Evolutionary conservation across 2,329 filamentous ascomycete species (phyloP), one percentile per base, ranked within the genome.

Genomic region (Pseudogymnoascus sp.): DNA sequence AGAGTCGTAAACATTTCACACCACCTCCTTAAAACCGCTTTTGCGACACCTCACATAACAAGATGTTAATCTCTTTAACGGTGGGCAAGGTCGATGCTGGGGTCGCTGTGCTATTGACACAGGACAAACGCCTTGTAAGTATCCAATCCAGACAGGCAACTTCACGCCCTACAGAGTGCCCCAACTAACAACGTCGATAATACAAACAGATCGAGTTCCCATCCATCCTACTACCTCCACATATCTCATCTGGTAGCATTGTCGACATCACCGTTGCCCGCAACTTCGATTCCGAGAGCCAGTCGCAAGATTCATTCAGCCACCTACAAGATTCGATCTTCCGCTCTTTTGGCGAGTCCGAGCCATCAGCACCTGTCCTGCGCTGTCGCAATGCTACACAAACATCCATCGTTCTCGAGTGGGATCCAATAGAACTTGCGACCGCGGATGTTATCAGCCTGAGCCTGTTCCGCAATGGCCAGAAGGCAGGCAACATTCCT

Each of bases 1-100:
- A 35, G 16, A 1, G 49, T n/a, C 49, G 19, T 35, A 55, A 55
- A 55, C 49, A 55, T 33, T 55, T 33, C 49, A 19, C 29, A 33
- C 49, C 29, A 55, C 49, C 49, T 11, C 21, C 4, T 55, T 4
- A 29, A 33, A 55, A 35, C 60, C 41, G 29, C 10, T 21, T 21
- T 45, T 59, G 60, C 60, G 41, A 59, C 61, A 29, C 33, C 61
- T 37, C 58, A 37, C 62, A 64, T 23, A 61, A 60, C 61, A 69
- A 63, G n/a, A 97, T 99, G 94, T 83, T 97, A 73, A 91, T 99
- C 78, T 97, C 94, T 68, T 83, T 99, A 74, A 97, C 93, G 60
- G 94, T 99, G 77, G 94, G 94, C 81, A 99, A 99, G 81, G 94
- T 99, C 78, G 94, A 99, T 78, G 94, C 94, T 72, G 94, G 94